These are phyloP conservation scores for Trypanosoma rangeli DNA, from an alignment of 208 protist species.

Conservation along the genomic window DNA sequence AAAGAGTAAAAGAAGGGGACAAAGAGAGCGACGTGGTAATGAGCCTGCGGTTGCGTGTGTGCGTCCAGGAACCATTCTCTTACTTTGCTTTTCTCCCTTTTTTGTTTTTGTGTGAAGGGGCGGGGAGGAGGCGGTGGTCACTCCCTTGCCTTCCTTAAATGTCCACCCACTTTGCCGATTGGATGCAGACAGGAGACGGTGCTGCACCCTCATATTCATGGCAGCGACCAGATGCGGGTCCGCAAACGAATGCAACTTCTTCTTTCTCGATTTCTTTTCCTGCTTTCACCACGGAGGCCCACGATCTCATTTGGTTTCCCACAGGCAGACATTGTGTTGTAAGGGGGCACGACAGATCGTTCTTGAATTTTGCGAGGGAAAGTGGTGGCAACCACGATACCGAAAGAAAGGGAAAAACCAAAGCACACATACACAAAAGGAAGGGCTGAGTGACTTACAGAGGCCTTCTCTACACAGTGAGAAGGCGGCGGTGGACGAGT, in stretches of 20 bases:
- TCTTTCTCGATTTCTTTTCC: background rate
- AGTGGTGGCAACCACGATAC: background rate
- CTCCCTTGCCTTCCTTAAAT: background rate
- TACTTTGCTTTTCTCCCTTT: background rate
- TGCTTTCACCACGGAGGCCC: background rate
- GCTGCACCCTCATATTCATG: background rate
- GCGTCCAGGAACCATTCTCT: background rate
- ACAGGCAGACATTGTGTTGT: background rate
- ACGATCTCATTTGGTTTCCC: background rate
- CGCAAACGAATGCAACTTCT: background rate
- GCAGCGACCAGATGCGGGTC: background rate
- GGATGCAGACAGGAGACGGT: background rate
- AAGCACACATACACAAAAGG: background rate
- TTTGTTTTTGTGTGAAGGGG: background rate
- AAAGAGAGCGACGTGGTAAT: too few relatives aligned
- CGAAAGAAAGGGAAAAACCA: background rate
- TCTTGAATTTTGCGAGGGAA: background rate
- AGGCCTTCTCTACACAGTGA: background rate
- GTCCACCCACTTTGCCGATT: background rate
- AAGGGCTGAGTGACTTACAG: background rate
- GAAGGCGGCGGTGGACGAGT: background rate
- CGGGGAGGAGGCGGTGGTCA: background rate
- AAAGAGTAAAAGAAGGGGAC: too few relatives aligned
- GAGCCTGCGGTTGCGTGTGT: too few relatives aligned
- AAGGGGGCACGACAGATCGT: background rate